phyloP scores from a whole-genome alignment of 2,329 filamentous ascomycete genomes.

The Claviceps fusiformis region DNA sequence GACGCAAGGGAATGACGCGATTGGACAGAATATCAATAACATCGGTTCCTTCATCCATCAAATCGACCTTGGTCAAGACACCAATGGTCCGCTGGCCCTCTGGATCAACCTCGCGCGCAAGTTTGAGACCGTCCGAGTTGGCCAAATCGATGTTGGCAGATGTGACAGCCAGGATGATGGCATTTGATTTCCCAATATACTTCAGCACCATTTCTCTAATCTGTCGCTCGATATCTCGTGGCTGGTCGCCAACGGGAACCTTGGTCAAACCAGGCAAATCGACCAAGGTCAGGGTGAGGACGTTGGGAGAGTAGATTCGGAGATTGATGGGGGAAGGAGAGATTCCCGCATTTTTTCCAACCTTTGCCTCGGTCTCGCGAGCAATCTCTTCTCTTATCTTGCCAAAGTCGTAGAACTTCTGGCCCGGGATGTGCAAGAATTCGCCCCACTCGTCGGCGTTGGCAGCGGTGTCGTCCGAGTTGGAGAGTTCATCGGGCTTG shows the following conservation, averaged over 20 bases:
- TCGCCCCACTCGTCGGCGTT: constrained; percentile 97
- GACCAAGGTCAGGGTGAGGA: constrained; percentile 89
- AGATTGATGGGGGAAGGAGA: constrained; percentile 95
- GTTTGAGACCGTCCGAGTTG: constrained; percentile 94
- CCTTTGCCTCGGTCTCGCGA: constrained; percentile 91
- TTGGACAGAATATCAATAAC: constrained; percentile 97
- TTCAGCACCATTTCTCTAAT: constrained; percentile 97
- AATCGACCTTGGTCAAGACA: constrained; percentile 94
- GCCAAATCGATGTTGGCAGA: constrained; percentile 95
- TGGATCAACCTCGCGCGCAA: constrained; percentile 91
- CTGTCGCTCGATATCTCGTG: constrained; percentile 89
- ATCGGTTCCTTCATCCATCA: constrained; percentile 98
- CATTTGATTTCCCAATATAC: constrained; percentile 96
- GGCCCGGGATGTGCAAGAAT: constrained; percentile 92
- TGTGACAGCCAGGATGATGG: constrained; percentile 92
- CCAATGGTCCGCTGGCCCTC: constrained; percentile 96
- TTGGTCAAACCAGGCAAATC: constrained; percentile 94
- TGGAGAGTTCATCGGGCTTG: constrained; percentile 48
- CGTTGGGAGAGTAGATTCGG: constrained; percentile 95
- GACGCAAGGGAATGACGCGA: constrained; percentile 83
- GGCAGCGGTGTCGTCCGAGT: constrained; percentile 67
- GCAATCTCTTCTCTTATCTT: constrained; percentile 98
- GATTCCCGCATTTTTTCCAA: constrained; percentile 90
- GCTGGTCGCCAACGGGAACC: constrained; percentile 92
- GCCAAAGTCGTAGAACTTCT: constrained; percentile 97